Conservation (phyloP, 805 yeast genomes). For the Wickerhamomyces alni region DNA sequence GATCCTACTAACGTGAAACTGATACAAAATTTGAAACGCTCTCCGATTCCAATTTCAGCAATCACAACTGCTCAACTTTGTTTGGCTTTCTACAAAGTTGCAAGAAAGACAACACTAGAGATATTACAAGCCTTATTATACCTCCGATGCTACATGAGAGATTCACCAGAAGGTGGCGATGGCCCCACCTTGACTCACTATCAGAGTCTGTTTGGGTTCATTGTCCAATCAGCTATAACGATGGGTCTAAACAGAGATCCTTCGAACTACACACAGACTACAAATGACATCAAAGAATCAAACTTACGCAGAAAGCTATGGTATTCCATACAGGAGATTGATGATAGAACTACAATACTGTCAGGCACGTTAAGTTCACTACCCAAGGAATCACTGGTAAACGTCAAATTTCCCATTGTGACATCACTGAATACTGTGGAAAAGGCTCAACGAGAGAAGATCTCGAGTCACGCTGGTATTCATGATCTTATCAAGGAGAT, state of each 20-base stretch:
- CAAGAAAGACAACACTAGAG: constrained; percentile 29
- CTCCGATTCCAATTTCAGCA: constrained; percentile 30
- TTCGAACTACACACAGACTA: constrained; percentile 12
- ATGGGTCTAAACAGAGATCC: constrained; percentile 47
- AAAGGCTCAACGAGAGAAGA: constrained; percentile 7
- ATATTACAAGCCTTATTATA: constrained; percentile 37
- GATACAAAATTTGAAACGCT: constrained; percentile 24
- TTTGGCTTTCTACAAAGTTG: constrained; percentile 33
- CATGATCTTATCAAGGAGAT: constrained; percentile 6
- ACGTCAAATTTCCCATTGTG: constrained; percentile 13
- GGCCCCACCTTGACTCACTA: constrained; percentile 34
- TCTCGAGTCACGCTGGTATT: constrained; percentile 1
- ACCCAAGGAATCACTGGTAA: constrained; percentile 4
- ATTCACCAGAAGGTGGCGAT: constrained; percentile 43
- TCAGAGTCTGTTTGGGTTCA: constrained; percentile 30
- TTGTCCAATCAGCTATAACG: constrained; percentile 36
- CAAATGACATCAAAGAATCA: constrained; percentile 3
- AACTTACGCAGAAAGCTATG: constrained; percentile 17
- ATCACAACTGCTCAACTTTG: constrained; percentile 35
- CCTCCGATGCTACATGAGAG: constrained; percentile 31
- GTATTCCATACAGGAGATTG: constrained; percentile 11
- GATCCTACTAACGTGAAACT: constrained; percentile 11
- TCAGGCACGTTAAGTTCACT: constrained; percentile 11
- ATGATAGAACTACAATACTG: constrained; percentile 6
- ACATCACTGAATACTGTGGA: constrained; percentile 9